Evolutionary conservation across 768 basidiomycete species (phyloP).

Genomic region (Kwoniella europaea): DNA sequence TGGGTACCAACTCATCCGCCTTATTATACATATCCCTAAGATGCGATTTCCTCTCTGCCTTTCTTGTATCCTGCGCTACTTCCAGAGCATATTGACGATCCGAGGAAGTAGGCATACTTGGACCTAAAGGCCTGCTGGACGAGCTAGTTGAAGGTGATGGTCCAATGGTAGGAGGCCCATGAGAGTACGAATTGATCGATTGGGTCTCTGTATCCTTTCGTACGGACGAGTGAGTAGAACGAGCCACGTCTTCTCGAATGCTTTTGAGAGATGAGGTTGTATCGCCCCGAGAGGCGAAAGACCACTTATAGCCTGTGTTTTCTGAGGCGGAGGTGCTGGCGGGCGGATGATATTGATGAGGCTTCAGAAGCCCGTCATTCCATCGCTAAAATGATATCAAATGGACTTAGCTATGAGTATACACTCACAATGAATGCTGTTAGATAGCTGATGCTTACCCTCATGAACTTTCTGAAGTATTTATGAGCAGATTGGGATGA

Average conservation of each 20-base stretch:
- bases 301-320: constrained; percentile 86
- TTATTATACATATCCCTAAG: constrained; percentile 70
- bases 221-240: constrained; percentile 59
- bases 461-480: constrained; percentile 86
- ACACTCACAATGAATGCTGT: too few relatives aligned
- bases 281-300: constrained; percentile 72
- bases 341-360: constrained; percentile 39
- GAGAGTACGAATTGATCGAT: constrained; percentile 22
- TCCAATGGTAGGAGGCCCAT: constrained; percentile 25
- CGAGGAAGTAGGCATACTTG: constrained; percentile 31
- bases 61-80: constrained; percentile 62
- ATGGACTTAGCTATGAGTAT: neutral
- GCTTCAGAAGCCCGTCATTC: constrained; percentile 50
- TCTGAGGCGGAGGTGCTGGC: constrained; percentile 66
- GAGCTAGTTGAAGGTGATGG: constrained; percentile 35
- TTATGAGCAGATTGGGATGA: constrained; percentile 76
- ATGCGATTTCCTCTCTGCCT: constrained; percentile 71
- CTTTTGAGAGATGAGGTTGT: constrained; percentile 66
- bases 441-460: constrained; percentile 25
- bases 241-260: constrained; percentile 67
- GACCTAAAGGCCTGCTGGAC: constrained; percentile 10
- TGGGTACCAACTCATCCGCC: constrained; percentile 79
- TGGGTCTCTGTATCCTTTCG: constrained; percentile 4
- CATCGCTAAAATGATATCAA: constrained; percentile 59
- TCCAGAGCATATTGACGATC: constrained; percentile 72